Base-by-base conservation (phyloP, 179 eudicot genomes). In the Silene vulgaris region DNA sequence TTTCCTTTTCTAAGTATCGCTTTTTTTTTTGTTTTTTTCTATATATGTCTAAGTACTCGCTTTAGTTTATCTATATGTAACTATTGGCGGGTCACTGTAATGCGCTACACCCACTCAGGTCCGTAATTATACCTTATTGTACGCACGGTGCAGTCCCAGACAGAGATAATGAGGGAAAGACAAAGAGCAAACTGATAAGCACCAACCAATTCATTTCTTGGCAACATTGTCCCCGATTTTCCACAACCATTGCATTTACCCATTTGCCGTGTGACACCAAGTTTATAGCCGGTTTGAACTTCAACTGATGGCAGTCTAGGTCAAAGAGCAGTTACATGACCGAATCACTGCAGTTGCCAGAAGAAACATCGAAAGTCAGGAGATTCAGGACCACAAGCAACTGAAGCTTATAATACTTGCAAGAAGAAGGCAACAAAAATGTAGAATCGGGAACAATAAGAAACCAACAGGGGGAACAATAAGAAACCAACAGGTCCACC, bases 51-150 rank as follows among this genome's bases (percentile, higher is more conserved):
- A 20, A 63, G 37, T 70, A 66, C 76, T 75, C 65, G 16, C 71
- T 73, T 61, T 65, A 20, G 68, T 74, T 70, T 50, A 35, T 66
- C 67, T 23, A 9, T 54, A 70, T 13, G 43, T 48, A 37, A 35
- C 82, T 75, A 82, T 30, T 56, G 76, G 61, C 23, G 65, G 73
- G 0, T 59, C 21, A 68, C 63, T 37, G 50, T 69, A 50, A 76
- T 57, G n/a, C 3, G 72, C 98, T 94, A 91, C 94, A 94, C 98
- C 90, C 93, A 92, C 89, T 91, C 97, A 73, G 97, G 96, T 78
- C 89, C 90, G 81, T 83, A 87, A 75, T 93, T 83, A 77, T 91
- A 92, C 89, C 96, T 88, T 87, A 90, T 89, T 82, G 89, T 94
- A 78, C 96, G 96, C 56, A 90, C 86, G 75, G 84, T 85, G 77